Evolutionary conservation across 495 filamentous ascomycete species (phyloP), one percentile per base, ranked within the genome.

Genomic region (Aspergillus saccharolyticus): DNA sequence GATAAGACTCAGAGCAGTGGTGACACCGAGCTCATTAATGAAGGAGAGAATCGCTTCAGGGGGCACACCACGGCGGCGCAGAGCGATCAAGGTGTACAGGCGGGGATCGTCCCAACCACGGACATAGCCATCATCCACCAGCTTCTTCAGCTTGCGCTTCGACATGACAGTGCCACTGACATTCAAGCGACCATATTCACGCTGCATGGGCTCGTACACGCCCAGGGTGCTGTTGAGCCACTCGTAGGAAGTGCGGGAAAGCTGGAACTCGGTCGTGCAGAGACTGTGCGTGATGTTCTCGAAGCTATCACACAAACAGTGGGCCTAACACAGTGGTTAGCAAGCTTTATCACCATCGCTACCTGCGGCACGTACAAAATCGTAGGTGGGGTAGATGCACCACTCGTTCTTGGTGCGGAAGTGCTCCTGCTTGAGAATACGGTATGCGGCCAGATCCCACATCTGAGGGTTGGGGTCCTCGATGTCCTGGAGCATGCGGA

Each of bases 341-440:
- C 33, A 39, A 39, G 33, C 5, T 9, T 15, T 12, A 39, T 9
- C 33, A 39, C n/a, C n/a, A n/a, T n/a, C n/a, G n/a, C n/a, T n/a
- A n/a, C n/a, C n/a, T n/a, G n/a, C n/a, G n/a, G n/a, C n/a, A 39
- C 33, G 2, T 39, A 39, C 33, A 62, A 96, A 93, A 66, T 96
- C 92, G 66, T 96, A 96, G 0, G 91, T 91, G 0, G 91, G 92
- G 62, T 93, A 96, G 46, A 96, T 89, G 63, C 80, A 83, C 89
- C 89, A 96, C 66, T 85, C 80, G 55, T 79, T 71, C 6, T 84
- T 85, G 0, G 91, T 91, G 46, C 86, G 79, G 66, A 86, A 83
- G 63, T 96, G 91, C 24, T 85, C 78, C 61, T 71, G 70, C 43
- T 71, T 84, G 77, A 43, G 84, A 74, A 96, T 84, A 5, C 91